These are phyloP conservation scores for Alloteropsis angusta DNA, from an alignment of 202 grass and related monocot genomes.

Conservation along the genomic window DNA sequence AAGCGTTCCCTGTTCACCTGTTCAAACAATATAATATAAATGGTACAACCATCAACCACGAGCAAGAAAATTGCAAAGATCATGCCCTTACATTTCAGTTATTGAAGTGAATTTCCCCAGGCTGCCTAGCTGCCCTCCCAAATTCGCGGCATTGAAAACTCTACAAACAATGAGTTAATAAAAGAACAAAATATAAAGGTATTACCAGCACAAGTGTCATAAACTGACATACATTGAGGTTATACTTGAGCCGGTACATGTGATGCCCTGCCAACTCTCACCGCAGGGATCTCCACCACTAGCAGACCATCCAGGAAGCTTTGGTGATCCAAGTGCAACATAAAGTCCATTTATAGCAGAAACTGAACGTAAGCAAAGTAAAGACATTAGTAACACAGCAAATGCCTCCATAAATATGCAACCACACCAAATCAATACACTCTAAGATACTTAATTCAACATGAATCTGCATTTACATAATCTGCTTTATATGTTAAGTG, in stretches of 20 bases:
- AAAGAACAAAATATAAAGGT: slow-evolving; percentile 31
- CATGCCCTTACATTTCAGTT: slow-evolving; percentile 59
- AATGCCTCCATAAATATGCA: not conserved
- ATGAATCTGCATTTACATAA: not conserved
- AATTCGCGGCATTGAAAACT: slow-evolving; percentile 61
- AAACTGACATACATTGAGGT: slow-evolving; percentile 61
- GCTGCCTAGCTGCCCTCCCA: slow-evolving; percentile 68
- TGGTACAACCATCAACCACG: not conserved
- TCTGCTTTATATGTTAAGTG: not conserved
- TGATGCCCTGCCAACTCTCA: slow-evolving; percentile 77
- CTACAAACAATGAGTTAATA: slow-evolving; percentile 39
- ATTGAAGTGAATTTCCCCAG: slow-evolving; percentile 77
- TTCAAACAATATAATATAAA: not conserved
- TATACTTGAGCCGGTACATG: slow-evolving; percentile 76
- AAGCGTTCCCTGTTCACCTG: not conserved
- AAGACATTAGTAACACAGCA: not conserved
- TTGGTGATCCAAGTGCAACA: slow-evolving; percentile 58
- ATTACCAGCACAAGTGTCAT: not conserved
- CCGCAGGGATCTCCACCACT: slow-evolving; percentile 80
- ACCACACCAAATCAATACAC: not conserved
- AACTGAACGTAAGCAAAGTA: slow-evolving; percentile 33
- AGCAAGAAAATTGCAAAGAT: slow-evolving; percentile 1
- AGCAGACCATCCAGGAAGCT: slow-evolving; percentile 64
- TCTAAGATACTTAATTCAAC: not conserved
- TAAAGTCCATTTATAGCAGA: slow-evolving; percentile 88